These are phyloP conservation scores for Schoenoplectus triqueter DNA, from an alignment of 202 grass and related monocot species.

Conservation along the genomic window DNA sequence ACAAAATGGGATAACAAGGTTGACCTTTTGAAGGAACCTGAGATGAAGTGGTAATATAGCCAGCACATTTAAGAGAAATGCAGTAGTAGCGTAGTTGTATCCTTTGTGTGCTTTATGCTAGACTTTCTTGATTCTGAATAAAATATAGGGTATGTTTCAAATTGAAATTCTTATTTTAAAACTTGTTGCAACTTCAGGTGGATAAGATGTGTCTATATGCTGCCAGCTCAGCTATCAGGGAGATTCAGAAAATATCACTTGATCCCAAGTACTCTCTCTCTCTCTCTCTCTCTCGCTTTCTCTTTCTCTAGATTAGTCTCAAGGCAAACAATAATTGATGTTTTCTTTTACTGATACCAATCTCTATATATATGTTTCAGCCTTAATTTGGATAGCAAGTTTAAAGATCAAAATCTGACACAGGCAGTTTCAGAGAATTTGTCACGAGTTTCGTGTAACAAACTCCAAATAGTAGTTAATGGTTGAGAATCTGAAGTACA, in stretches of 20 bases:
- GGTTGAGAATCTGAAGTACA: constrained; percentile 42
- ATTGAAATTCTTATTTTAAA: constrained; percentile 36
- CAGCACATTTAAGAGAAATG: background rate
- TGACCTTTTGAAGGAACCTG: constrained; percentile 24
- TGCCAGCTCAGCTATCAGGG: constrained; percentile 90
- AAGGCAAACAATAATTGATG: background rate
- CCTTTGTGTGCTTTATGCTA: background rate
- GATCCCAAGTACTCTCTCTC: constrained; percentile 64
- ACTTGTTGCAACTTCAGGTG: constrained; percentile 51
- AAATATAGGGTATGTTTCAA: background rate
- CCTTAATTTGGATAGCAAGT: constrained; percentile 64
- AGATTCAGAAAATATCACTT: constrained; percentile 92
- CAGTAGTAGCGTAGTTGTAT: background rate
- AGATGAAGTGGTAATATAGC: background rate
- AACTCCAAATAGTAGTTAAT: constrained; percentile 57
- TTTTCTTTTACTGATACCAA: constrained; percentile 15
- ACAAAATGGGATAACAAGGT: background rate
- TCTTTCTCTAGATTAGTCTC: constrained; percentile 11
- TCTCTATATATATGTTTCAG: constrained; percentile 56
- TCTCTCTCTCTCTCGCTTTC: constrained; percentile 17
- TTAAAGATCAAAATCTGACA: constrained; percentile 79
- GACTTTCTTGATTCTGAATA: background rate
- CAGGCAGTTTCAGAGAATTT: constrained; percentile 78
- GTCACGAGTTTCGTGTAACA: constrained; percentile 55
- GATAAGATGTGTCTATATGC: constrained; percentile 90